Base-by-base conservation (phyloP, 2,329 filamentous ascomycete genomes). In the Cladosporium colombiae region DNA sequence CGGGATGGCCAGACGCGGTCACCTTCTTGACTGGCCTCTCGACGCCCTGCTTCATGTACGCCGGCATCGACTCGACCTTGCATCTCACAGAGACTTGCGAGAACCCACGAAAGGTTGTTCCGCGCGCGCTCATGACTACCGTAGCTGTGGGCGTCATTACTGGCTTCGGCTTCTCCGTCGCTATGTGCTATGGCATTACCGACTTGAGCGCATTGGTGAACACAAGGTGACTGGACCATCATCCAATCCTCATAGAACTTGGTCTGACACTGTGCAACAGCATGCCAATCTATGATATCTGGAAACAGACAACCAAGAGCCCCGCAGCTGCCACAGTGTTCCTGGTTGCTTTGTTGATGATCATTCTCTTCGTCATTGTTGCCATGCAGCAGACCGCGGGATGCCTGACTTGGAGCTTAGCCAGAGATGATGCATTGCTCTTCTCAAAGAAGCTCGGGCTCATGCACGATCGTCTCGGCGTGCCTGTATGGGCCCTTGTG, bases 371-470 rank as follows among this genome's bases (percentile, higher is more conserved):
- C 25, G 27, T 52, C 5, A 52, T 52, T 11, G 49, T 52, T 29
- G 49, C 49, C 27, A 57, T 57, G 29, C 52, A 57, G 10, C 65
- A 66, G 35, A 86, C 84, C 49, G 63, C 68, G 37, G 58, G 64
- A 25, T 68, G 68, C n/a, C 59, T 68, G 77, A 83, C 81, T 71
- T 84, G 82, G 82, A 78, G 81, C 1, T 74, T 84, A 16, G 83
- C 85, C 37, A 83, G 85, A 31, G 86, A 88, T 71, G 81, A 83
- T 31, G 85, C 85, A 11, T 84, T 86, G 5, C 84, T 85, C 0
- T 83, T 85, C 70, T 81, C 81, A 2, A 65, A 71, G 25, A 77
- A 84, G 73, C 81, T 87, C 58, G 76, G 80, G n/a, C 73, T 69
- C 23, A 84, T 88, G 67, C 81, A 83, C 72, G 77, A 78, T 64